Evolutionary conservation across 2,329 filamentous ascomycete species (phyloP), one percentile per base, ranked within the genome.

Genomic region (Penicillium sp.): DNA sequence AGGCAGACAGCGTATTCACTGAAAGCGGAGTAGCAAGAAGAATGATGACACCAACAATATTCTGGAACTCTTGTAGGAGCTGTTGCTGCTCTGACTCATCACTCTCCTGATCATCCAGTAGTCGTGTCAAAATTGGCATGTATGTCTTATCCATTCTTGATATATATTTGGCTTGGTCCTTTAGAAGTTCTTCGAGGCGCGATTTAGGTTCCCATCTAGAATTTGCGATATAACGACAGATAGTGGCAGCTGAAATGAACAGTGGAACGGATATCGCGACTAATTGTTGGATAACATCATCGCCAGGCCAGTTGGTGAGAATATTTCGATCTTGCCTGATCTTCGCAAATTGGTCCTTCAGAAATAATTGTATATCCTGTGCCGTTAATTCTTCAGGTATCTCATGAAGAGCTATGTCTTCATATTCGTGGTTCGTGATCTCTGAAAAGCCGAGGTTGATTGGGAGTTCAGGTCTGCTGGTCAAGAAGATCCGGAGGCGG

Each of bases 381-480:
- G 61, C 33, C 21, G 66, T 59, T 18, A 59, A 61, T 21, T 23
- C 19, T 29, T 56, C 34, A 7, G 63, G 52, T 28, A 69, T 54
- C 5, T 68, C 56, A 34, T 68, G 47, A n/a, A 68, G 59, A 48
- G 59, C 47, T 7, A 68, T 9, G 49, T 66, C 52, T 24, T 63
- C 58, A 58, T 65, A 48, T 13, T 61, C 40, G 5, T 56, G 44
- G 10, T 55, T 28, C 19, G 18, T 10, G 3, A 46, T 34, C 7
- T 60, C 19, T 31, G 52, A 43, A 44, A 68, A 67, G 1, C 60
- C 65, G 7, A 56, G 43, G 5, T 54, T 47, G 14, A 69, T 60
- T 18, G 64, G 54, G 6, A 65, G 34, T 28, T 71, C 66, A 6
- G 67, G 65, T 40, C 67, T 54, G 51, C 66, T 67, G 7, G 63